These are phyloP conservation scores for Vigna hirtella DNA, from an alignment of 306 rosid genomes.

Conservation along the genomic window DNA sequence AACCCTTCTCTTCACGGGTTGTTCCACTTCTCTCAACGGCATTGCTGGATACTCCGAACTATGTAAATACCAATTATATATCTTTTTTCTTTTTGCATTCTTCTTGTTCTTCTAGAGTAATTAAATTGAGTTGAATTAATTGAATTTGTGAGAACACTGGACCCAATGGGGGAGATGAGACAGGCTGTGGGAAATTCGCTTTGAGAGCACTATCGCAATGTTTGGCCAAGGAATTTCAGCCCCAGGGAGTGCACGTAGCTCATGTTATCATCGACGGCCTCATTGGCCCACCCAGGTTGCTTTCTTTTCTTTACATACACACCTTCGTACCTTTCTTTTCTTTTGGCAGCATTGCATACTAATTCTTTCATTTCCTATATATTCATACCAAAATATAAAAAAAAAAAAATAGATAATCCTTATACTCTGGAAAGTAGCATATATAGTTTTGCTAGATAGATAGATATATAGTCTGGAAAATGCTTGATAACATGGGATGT, in stretches of 20 bases:
- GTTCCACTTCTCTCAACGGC: slow-evolving; percentile 86
- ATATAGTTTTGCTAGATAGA: too few species aligned
- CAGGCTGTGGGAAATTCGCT: slow-evolving; percentile 98
- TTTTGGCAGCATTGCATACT: neutral
- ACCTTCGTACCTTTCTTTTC: neutral
- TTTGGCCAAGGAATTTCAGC: slow-evolving; percentile 86
- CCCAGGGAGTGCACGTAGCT: slow-evolving; percentile 88
- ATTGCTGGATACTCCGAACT: slow-evolving; percentile 77
- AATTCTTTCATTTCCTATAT: neutral
- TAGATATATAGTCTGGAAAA: too few species aligned
- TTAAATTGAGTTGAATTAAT: neutral
- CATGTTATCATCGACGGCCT: slow-evolving; percentile 89
- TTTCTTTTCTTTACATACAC: neutral
- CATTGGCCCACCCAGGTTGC: slow-evolving; percentile 80
- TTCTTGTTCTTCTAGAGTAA: neutral
- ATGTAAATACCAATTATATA: slow-evolving; percentile 52
- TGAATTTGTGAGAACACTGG: slow-evolving; percentile 24
- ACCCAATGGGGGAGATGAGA: slow-evolving; percentile 33
- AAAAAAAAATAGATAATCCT: too few species aligned
- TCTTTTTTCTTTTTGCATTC: neutral
- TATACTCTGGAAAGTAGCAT: too few species aligned
- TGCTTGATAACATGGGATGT: too few species aligned
- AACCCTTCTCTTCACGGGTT: slow-evolving; percentile 89
- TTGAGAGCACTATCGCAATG: slow-evolving; percentile 90
- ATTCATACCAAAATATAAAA: too few species aligned